Base-by-base conservation (phyloP, 75 land plant species). In the Pseudotsuga menziesii region DNA sequence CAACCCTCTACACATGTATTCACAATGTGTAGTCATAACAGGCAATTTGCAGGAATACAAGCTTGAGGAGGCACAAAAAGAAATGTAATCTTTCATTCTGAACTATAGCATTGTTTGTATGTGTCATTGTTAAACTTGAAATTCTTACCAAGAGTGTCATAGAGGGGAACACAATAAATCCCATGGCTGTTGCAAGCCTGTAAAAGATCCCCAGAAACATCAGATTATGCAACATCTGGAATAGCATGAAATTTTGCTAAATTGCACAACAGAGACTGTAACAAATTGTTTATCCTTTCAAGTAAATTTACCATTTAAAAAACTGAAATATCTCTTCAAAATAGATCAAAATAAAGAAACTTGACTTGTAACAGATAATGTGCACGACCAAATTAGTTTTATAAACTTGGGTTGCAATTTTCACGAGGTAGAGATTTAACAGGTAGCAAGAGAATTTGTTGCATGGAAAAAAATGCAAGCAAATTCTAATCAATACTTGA, bases 171-270 rank as follows among this genome's bases (percentile, higher is more conserved):
- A 79, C 93, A 94, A 39, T 89, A 77, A 61, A 97, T 91, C 39
- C 92, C 91, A 52, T 97, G 95, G 64, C 89, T 81, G 56, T 89
- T 91, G 78, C 99, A 97, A 58, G 95, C 99, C 99, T 97, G 93
- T 54, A 27, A 54, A 76, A 25, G 13, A 41, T 25, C 55, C 76
- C n/a, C 27, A 75, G 25, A 72, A 78, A 19, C 19, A 39, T 12
- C 54, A 44, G 67, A 69, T 22, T 26, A 26, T 69, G 14, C 41
- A 54, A 20, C 17, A 36, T 48, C 15, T 60, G 22, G 6, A 41
- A 48, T 15, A 7, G 6, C 57, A 78, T 8, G 52, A n/a, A 13
- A 16, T 60, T 44, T 39, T 15, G n/a, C 23, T 29, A 59, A 29
- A 9, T 58, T 0, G 11, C 32, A 59, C 22, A 58, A n/a, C 16